phyloP scores from a whole-genome alignment of 352 stramenopile species.

The Ophiocytium majus region DNA sequence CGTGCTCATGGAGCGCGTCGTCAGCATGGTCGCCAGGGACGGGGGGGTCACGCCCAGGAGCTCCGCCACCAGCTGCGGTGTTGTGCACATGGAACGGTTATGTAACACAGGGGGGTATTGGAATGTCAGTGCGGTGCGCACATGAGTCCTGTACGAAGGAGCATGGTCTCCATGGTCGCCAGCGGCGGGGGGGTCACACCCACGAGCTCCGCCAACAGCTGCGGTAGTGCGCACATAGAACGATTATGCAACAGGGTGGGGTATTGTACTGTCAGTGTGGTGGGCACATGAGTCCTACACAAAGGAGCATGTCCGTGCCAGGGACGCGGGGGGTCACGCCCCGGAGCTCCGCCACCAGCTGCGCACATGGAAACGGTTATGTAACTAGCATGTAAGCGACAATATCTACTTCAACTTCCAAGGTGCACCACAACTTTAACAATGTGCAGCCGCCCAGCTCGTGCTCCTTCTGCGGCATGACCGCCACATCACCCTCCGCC shows the following conservation, averaged over 20 bases:
- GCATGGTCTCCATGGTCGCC: conserved; percentile 70
- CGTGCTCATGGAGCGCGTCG: conserved; percentile 71
- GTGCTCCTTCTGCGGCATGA: conserved; percentile 2
- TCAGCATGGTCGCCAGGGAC: conserved; percentile 70
- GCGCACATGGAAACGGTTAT: background rate
- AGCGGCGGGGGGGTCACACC: conserved; percentile 69
- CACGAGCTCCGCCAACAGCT: conserved; percentile 55
- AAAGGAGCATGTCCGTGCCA: conserved; percentile 64
- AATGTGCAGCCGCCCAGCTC: background rate
- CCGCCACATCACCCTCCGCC: conserved; percentile 33
- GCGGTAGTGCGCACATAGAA: background rate
- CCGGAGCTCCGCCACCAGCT: conserved; percentile 54
- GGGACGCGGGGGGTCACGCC: conserved; percentile 66
- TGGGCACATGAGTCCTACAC: background rate
- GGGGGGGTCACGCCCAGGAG: conserved; percentile 70
- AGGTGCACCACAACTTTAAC: background rate
- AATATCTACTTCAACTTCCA: background rate
- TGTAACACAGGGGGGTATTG: background rate
- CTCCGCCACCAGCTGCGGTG: conserved; percentile 12
- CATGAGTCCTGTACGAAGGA: background rate
- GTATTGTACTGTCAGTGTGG: conserved; percentile 12
- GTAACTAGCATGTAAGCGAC: background rate
- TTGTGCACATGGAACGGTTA: background rate
- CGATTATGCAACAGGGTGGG: background rate
- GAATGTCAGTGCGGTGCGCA: background rate